These are phyloP conservation scores for Magnolia officinalis DNA, from an alignment of 164 flowering plant genomes.

Conservation along the genomic window DNA sequence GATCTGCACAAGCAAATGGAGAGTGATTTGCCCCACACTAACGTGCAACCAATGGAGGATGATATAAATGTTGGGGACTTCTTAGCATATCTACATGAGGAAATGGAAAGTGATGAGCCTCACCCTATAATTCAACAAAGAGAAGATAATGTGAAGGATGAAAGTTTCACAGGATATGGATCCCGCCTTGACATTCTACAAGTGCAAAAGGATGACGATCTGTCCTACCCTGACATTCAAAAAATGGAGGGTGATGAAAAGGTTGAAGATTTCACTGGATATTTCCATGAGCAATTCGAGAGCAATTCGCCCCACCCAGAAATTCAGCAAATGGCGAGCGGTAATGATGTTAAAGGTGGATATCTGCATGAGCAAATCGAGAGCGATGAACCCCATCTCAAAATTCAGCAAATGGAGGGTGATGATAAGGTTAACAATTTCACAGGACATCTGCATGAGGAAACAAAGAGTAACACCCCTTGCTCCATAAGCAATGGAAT, in stretches of 20 bases:
- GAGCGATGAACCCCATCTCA: slow-evolving; percentile 43
- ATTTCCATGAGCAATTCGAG: slow-evolving; percentile 15
- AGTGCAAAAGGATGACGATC: too few relatives aligned
- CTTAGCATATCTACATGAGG: not conserved
- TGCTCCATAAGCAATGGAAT: not conserved
- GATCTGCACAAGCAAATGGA: too few relatives aligned
- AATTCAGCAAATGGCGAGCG: slow-evolving; percentile 3
- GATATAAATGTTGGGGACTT: too few relatives aligned
- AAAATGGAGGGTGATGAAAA: not conserved
- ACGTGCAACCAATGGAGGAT: too few relatives aligned
- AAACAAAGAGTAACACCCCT: too few relatives aligned
- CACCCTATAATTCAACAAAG: not conserved
- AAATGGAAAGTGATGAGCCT: slow-evolving; percentile 56
- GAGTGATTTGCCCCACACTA: too few relatives aligned
- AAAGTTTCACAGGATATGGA: too few relatives aligned
- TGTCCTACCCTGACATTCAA: too few relatives aligned
- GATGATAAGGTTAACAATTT: not conserved
- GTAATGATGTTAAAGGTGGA: slow-evolving; percentile 32
- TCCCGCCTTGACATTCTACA: too few relatives aligned
- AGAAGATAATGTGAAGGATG: not conserved
- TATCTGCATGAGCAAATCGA: slow-evolving; percentile 21
- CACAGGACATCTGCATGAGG: not conserved
- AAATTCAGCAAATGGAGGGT: not conserved
- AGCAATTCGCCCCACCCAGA: not conserved
- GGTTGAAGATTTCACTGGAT: slow-evolving; percentile 14